Percentiles rank a stretch among this genome's conserved stretches.
Conservation (phyloP, 1,139 yeast genomes). For the Wickerhamomyces sp. region DNA sequence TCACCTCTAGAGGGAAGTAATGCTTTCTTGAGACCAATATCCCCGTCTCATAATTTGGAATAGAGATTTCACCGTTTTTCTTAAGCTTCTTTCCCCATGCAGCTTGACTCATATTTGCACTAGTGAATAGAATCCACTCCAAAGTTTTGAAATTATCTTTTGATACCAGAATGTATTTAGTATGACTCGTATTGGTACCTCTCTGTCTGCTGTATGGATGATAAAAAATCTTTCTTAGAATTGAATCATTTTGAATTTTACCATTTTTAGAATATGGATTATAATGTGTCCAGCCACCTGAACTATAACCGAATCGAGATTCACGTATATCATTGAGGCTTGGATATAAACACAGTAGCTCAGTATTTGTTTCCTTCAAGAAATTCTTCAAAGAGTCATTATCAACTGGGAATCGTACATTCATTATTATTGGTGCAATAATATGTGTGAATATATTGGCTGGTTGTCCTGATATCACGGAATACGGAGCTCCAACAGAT, state of each 20-base stretch:
- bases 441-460: conserved; percentile 54
- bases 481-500: conserved; percentile 54
- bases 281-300: conserved; percentile 57
- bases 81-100: conserved; percentile 63
- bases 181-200: conserved; percentile 37
- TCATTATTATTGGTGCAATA: conserved; percentile 42
- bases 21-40: conserved; percentile 37
- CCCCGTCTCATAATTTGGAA: conserved; percentile 51
- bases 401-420: conserved; percentile 20
- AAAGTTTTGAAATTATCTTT: conserved; percentile 44
- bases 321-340: conserved; percentile 43
- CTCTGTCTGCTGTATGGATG: conserved; percentile 27
- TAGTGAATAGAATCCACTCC: conserved; percentile 62
- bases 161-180: conserved; percentile 43
- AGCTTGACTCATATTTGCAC: conserved; percentile 60
- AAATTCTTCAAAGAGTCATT: conserved; percentile 34
- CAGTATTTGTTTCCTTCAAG: conserved; percentile 28
- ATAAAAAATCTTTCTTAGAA: conserved; percentile 16
- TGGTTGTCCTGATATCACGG: conserved; percentile 24
- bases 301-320: conserved; percentile 40
- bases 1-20: conserved; percentile 17
- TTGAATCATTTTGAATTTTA: conserved; percentile 8
- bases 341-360: conserved; percentile 45
- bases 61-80: conserved; percentile 1
- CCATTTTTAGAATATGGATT: conserved; percentile 30